Evolutionary conservation across 23 red algal species (phyloP).

Genomic region (Gracilaria domingensis): DNA sequence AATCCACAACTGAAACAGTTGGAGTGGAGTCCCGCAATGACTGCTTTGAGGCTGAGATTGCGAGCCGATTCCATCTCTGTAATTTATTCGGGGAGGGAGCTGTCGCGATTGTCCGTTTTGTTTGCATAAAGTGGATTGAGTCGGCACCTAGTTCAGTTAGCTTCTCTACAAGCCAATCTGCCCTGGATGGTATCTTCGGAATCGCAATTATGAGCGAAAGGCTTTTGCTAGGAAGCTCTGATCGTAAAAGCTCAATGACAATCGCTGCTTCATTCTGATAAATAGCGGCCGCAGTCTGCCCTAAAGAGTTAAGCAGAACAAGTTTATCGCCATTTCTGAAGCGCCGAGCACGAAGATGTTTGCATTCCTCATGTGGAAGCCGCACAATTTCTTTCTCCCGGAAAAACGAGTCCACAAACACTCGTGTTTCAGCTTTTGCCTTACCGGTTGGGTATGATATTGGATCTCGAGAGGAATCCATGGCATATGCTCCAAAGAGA

Average conservation of each 20-base stretch:
- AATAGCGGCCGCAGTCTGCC: constrained; percentile 39
- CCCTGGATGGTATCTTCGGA: constrained; percentile 48
- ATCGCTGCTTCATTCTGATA: background rate
- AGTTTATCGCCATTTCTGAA: constrained; percentile 44
- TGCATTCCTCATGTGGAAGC: constrained; percentile 43
- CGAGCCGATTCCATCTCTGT: constrained; percentile 71
- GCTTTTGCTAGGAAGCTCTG: background rate
- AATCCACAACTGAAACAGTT: background rate
- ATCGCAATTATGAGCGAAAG: constrained; percentile 39
- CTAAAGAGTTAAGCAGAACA: constrained; percentile 53
- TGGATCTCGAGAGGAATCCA: background rate
- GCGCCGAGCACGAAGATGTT: constrained; percentile 75
- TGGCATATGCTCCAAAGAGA: background rate
- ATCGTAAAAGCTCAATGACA: background rate
- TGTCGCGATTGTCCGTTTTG: constrained; percentile 16
- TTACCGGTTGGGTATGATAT: constrained; percentile 31
- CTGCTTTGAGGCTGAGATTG: constrained; percentile 89
- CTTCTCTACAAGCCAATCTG: constrained; percentile 93
- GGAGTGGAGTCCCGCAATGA: constrained; percentile 60
- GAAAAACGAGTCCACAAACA: constrained; percentile 35
- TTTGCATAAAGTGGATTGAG: constrained; percentile 38
- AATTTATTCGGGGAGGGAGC: background rate
- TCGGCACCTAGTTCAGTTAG: constrained; percentile 84
- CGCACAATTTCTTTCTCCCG: background rate
- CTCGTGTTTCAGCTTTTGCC: constrained; percentile 23